Conservation (phyloP, 306 rosid genomes). For the Datisca glomerata region DNA sequence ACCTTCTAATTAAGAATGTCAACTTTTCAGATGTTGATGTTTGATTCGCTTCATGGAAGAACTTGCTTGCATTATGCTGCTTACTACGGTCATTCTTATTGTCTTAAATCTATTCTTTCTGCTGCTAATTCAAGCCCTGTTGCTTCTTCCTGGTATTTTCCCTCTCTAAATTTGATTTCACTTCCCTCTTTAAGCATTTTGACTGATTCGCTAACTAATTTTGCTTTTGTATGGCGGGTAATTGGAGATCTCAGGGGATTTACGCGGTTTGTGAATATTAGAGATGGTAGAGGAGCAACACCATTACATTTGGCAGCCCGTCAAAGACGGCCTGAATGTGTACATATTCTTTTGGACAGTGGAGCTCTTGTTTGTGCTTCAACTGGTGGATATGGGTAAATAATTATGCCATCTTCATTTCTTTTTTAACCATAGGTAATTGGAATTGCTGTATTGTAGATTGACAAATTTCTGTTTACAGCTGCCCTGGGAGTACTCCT, state of each 20-base stretch:
- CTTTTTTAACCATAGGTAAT: neutral
- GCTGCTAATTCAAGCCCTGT: constrained; percentile 81
- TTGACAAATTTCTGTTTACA: constrained; percentile 30
- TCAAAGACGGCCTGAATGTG: constrained; percentile 69
- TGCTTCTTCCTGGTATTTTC: constrained; percentile 69
- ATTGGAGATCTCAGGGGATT: constrained; percentile 81
- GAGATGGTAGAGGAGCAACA: constrained; percentile 87
- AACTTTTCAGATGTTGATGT: constrained; percentile 62
- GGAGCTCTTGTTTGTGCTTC: constrained; percentile 94
- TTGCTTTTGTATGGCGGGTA: neutral
- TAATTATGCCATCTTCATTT: neutral
- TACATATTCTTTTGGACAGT: constrained; percentile 59
- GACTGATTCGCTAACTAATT: neutral
- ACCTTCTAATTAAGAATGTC: no score
- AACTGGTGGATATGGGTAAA: constrained; percentile 78
- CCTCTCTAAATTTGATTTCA: neutral
- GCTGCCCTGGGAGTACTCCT: constrained; percentile 86
- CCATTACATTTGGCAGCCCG: constrained; percentile 94
- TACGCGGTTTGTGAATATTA: constrained; percentile 81
- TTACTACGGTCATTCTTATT: constrained; percentile 78
- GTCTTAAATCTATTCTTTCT: constrained; percentile 68
- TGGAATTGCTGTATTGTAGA: constrained; percentile 10
- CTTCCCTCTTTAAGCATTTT: neutral
- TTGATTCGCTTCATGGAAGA: constrained; percentile 75
- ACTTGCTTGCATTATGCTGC: constrained; percentile 95